Conservation (phyloP, 163 green algal species). For the Scenedesmus sp. region DNA sequence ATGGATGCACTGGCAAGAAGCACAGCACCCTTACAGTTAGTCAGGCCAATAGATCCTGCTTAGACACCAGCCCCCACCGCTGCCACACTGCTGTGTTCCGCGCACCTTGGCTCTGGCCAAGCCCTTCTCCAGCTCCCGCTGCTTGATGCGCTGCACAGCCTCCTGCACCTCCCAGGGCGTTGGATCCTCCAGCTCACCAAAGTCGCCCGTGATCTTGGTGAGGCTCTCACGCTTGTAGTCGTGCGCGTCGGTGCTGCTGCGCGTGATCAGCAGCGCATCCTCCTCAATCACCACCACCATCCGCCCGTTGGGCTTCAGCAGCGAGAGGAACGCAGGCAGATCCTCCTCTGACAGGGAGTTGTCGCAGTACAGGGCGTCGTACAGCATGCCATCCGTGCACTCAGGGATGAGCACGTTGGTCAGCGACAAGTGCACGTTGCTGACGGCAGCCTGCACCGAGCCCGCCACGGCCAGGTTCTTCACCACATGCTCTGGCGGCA, state of each 20-base stretch:
- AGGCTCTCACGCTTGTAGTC: constrained; percentile 68
- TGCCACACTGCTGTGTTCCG: neutral
- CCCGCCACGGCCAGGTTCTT: constrained; percentile 31
- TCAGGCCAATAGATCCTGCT: neutral
- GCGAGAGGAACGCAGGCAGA: constrained; percentile 71
- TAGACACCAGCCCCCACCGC: neutral
- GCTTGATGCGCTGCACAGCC: constrained; percentile 71
- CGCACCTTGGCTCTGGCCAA: constrained; percentile 65
- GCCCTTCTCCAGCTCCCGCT: constrained; percentile 65
- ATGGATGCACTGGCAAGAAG: neutral
- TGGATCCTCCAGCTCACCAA: constrained; percentile 73
- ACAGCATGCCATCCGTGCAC: constrained; percentile 70
- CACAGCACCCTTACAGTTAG: neutral
- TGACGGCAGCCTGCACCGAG: constrained; percentile 50
- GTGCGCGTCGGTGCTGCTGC: constrained; percentile 60
- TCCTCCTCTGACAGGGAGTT: constrained; percentile 71
- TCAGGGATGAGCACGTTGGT: constrained; percentile 76
- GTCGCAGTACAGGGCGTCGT: constrained; percentile 75
- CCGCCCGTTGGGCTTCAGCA: constrained; percentile 69
- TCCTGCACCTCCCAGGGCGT: constrained; percentile 79
- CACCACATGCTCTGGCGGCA: constrained; percentile 59
- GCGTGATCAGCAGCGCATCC: constrained; percentile 71
- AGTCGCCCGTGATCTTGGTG: constrained; percentile 63
- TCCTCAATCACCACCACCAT: constrained; percentile 76
- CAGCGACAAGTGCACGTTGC: constrained; percentile 52